These are phyloP conservation scores for Panaeolus papilionaceus DNA, from an alignment of 768 basidiomycete species.

Conservation along the genomic window DNA sequence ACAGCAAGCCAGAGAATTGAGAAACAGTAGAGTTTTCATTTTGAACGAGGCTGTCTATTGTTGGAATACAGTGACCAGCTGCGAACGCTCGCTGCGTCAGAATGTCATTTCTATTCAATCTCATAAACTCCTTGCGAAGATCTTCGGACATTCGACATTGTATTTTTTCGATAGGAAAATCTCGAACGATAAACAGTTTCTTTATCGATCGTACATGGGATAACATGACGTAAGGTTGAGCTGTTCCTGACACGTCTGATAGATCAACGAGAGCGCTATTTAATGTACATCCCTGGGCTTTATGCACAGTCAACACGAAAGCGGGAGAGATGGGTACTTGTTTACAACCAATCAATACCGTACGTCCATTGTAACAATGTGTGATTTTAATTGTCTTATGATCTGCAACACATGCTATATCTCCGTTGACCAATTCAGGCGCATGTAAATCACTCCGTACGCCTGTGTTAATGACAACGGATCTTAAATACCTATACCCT, in stretches of 20 bases:
- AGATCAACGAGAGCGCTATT: conserved; percentile 38
- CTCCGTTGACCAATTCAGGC: conserved; percentile 20
- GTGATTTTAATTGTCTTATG: conserved; percentile 25
- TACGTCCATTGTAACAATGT: conserved; percentile 27
- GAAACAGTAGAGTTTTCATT: too few species aligned
- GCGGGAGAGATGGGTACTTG: conserved; percentile 45
- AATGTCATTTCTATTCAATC: too few species aligned
- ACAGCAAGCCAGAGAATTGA: too few species aligned
- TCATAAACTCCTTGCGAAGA: conserved; percentile 20
- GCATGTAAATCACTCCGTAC: conserved; percentile 21
- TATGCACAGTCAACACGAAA: conserved; percentile 47
- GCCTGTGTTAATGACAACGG: conserved; percentile 31
- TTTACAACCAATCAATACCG: conserved; percentile 28
- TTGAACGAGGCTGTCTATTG: too few species aligned
- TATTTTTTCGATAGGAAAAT: conserved; percentile 17
- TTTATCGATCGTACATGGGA: conserved; percentile 37
- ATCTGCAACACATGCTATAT: conserved; percentile 32
- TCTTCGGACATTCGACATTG: conserved; percentile 23
- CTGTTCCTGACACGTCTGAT: conserved; percentile 30
- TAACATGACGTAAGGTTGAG: conserved; percentile 50
- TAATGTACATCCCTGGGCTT: conserved; percentile 45
- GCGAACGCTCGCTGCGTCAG: too few species aligned
- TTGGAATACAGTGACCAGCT: too few species aligned
- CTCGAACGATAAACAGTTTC: conserved; percentile 38
- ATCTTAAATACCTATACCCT: conserved; percentile 27